Percentiles rank a stretch among this genome's conserved stretches.
phyloP scores from a whole-genome alignment of 208 protist genomes.

The Trypanosoma theileri region DNA sequence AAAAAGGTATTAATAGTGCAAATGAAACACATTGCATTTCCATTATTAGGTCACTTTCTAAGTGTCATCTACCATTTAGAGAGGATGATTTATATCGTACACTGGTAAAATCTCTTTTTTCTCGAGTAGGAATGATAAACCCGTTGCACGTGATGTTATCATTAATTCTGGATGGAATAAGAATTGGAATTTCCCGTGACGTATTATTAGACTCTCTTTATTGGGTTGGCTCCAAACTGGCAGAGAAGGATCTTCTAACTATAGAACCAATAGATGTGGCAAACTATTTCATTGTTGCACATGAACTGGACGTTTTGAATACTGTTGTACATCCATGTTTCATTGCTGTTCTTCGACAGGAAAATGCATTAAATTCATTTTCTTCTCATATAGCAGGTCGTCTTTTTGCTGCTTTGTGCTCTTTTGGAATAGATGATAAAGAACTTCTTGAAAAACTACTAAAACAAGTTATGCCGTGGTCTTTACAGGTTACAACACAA shows the following conservation, averaged over 20 bases:
- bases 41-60: slow-evolving; percentile 21
- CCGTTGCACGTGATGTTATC: background rate
- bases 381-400: slow-evolving; percentile 8
- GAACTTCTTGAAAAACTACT: slow-evolving; percentile 6
- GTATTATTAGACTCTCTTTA: slow-evolving; percentile 20
- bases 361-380: slow-evolving; percentile 11
- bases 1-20: slow-evolving; percentile 15
- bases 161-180: slow-evolving; percentile 20
- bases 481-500: background rate
- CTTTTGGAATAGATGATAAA: slow-evolving; percentile 29
- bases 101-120: slow-evolving; percentile 20
- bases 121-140: slow-evolving; percentile 1
- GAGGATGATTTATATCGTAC: slow-evolving; percentile 1
- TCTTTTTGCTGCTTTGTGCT: slow-evolving; percentile 26
- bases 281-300: slow-evolving; percentile 24
- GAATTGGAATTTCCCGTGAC: slow-evolving; percentile 15
- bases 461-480: background rate
- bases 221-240: slow-evolving; percentile 18
- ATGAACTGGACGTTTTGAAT: slow-evolving; percentile 25
- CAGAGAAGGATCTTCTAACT: background rate
- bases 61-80: background rate
- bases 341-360: slow-evolving; percentile 3
- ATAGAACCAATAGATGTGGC: slow-evolving; percentile 11
- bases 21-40: slow-evolving; percentile 23
- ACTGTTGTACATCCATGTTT: slow-evolving; percentile 14